A percentile compares a stretch with the other conserved stretches of the same genome.
These are phyloP conservation scores for Aspergillus hiratsukae DNA, from an alignment of 2,329 filamentous ascomycete species.

Conservation along the genomic window DNA sequence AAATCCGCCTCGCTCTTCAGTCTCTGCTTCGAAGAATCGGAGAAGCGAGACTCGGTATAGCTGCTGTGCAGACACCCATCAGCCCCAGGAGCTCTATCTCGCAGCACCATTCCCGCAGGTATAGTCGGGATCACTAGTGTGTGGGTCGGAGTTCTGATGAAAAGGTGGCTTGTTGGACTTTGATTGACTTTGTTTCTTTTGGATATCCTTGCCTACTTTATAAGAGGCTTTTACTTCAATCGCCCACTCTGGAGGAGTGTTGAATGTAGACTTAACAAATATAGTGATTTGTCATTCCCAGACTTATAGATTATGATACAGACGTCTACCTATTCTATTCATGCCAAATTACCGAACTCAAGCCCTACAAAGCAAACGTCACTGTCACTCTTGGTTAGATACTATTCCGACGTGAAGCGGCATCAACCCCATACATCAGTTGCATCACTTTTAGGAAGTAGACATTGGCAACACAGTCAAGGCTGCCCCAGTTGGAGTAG, in stretches of 20 bases:
- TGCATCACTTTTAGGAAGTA: neutral
- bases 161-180: neutral
- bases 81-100: slow-evolving; percentile 35
- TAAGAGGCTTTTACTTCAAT: slow-evolving; percentile 10
- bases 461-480: neutral
- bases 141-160: slow-evolving; percentile 3
- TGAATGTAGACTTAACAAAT: slow-evolving; percentile 20
- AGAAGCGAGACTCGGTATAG: slow-evolving; percentile 60
- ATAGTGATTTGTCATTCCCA: neutral
- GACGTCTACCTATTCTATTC: neutral
- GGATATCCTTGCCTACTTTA: slow-evolving; percentile 27
- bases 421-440: neutral
- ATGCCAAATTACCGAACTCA: neutral
- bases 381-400: neutral
- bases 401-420: neutral
- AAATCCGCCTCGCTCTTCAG: slow-evolving; percentile 74
- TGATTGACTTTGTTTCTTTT: slow-evolving; percentile 18
- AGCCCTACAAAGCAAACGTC: neutral
- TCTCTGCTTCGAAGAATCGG: slow-evolving; percentile 75
- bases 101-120: slow-evolving; percentile 25
- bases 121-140: slow-evolving; percentile 24
- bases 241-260: slow-evolving; percentile 11
- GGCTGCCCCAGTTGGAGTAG: neutral
- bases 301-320: neutral
- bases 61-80: slow-evolving; percentile 26